These are phyloP conservation scores for Aspergillus ellipticus DNA, from an alignment of 495 filamentous ascomycete genomes.

Conservation along the genomic window DNA sequence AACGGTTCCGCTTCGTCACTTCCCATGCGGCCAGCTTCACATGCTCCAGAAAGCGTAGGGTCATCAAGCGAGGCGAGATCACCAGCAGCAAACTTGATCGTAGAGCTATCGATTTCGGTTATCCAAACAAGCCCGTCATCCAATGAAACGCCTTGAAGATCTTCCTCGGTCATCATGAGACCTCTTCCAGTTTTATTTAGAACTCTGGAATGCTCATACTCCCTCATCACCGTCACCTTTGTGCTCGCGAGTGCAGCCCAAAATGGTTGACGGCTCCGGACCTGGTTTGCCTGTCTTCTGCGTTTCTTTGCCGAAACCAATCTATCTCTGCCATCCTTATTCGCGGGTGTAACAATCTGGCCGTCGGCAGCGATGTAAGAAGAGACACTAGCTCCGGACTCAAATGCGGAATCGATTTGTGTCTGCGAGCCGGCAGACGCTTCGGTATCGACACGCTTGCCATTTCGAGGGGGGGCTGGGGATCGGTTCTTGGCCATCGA, in stretches of 20 bases:
- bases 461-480: constrained; percentile 35
- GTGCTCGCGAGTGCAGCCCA: constrained; percentile 94
- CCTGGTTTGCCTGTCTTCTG: constrained; percentile 82
- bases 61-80: constrained; percentile 53
- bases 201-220: constrained; percentile 82
- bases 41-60: constrained; percentile 24
- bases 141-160: constrained; percentile 76
- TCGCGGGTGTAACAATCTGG: constrained; percentile 44
- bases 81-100: constrained; percentile 78
- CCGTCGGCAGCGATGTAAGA: constrained; percentile 50
- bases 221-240: constrained; percentile 89
- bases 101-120: constrained; percentile 74
- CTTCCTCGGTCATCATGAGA: constrained; percentile 71
- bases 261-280: constrained; percentile 83
- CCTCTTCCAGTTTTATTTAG: constrained; percentile 66
- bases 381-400: constrained; percentile 44
- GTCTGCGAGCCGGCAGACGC: constrained; percentile 49
- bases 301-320: constrained; percentile 70
- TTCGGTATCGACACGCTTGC: constrained; percentile 55
- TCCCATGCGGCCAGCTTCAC: constrained; percentile 32
- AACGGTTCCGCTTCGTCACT: constrained; percentile 66
- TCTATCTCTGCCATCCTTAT: constrained; percentile 54
- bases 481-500: constrained; percentile 50
- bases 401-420: constrained; percentile 42
- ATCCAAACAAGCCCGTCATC: constrained; percentile 84